Percentiles rank a stretch among this genome's conserved stretches.
Evolutionary conservation across 2,329 filamentous ascomycete genomes (phyloP).

Genomic region (Metarhizium guizhouense): DNA sequence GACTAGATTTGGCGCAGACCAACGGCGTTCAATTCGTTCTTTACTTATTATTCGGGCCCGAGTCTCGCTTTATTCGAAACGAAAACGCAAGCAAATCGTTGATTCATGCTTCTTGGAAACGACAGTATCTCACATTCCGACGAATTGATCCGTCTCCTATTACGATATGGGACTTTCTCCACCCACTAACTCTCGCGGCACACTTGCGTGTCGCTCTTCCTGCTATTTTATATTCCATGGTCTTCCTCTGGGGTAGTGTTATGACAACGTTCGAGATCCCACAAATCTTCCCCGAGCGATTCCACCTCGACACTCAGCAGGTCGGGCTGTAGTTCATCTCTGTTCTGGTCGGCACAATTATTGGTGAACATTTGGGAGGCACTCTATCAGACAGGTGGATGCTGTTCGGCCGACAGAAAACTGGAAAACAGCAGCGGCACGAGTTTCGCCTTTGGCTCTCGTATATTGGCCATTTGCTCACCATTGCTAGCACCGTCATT

Average conservation of each 20-base stretch:
- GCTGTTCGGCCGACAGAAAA: slow-evolving; percentile 25
- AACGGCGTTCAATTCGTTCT: slow-evolving; percentile 11
- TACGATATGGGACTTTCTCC: slow-evolving; percentile 7
- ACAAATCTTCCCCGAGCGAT: slow-evolving; percentile 45
- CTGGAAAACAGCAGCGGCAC: slow-evolving; percentile 23
- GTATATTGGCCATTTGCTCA: slow-evolving; percentile 41
- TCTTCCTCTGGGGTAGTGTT: slow-evolving; percentile 36
- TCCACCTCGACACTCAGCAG: slow-evolving; percentile 47
- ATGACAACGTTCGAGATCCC: slow-evolving; percentile 47
- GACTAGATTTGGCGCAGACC: slow-evolving; percentile 1
- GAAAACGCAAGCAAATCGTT: neutral
- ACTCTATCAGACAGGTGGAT: slow-evolving; percentile 45
- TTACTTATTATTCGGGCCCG: slow-evolving; percentile 11
- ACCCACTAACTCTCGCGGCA: slow-evolving; percentile 5
- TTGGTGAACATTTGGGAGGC: slow-evolving; percentile 51
- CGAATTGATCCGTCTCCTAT: slow-evolving; percentile 11
- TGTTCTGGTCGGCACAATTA: slow-evolving; percentile 45
- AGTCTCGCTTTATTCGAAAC: slow-evolving; percentile 10
- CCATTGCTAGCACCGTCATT: slow-evolving; percentile 42
- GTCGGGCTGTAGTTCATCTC: slow-evolving; percentile 49
- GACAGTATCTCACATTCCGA: slow-evolving; percentile 4
- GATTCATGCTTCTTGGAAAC: neutral
- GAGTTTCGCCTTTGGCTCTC: slow-evolving; percentile 50
- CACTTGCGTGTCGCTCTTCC: slow-evolving; percentile 20
- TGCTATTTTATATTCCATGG: slow-evolving; percentile 43